phyloP scores from a whole-genome alignment of 2,329 filamentous ascomycete species.

The Exutisphaerella laricina region DNA sequence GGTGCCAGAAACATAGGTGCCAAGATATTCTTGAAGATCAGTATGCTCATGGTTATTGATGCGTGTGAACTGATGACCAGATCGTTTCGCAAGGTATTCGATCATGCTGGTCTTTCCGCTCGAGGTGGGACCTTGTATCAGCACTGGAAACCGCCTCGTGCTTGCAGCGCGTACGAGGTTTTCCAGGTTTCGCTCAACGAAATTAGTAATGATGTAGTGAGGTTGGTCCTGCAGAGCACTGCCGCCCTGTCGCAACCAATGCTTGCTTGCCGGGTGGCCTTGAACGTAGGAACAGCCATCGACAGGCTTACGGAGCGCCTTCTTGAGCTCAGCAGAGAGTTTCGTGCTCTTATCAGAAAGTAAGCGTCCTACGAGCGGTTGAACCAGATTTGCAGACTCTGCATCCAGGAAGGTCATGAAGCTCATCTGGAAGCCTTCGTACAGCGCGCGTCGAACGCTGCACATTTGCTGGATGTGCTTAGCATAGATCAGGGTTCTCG shows the following conservation, averaged over 20 bases:
- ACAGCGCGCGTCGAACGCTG: slow-evolving; percentile 76
- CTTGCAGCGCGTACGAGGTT: slow-evolving; percentile 92
- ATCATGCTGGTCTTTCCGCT: slow-evolving; percentile 99
- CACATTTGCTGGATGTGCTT: slow-evolving; percentile 78
- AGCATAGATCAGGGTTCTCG: slow-evolving; percentile 82
- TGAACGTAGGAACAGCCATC: slow-evolving; percentile 75
- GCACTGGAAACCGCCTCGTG: slow-evolving; percentile 82
- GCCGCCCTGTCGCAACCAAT: slow-evolving; percentile 74
- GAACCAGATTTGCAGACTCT: slow-evolving; percentile 71
- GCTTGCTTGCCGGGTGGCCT: slow-evolving; percentile 31
- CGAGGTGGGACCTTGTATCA: slow-evolving; percentile 95
- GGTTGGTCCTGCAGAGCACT: slow-evolving; percentile 62
- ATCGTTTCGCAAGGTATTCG: slow-evolving; percentile 93
- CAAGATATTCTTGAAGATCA: slow-evolving; percentile 94
- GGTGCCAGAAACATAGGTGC: slow-evolving; percentile 80
- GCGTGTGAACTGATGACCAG: slow-evolving; percentile 91
- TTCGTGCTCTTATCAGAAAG: slow-evolving; percentile 67
- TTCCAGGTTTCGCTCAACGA: slow-evolving; percentile 88
- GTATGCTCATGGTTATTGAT: slow-evolving; percentile 99
- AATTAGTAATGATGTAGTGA: slow-evolving; percentile 95
- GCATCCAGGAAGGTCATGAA: slow-evolving; percentile 85
- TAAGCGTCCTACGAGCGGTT: slow-evolving; percentile 74
- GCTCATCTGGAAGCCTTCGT: slow-evolving; percentile 96
- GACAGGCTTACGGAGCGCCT: slow-evolving; percentile 68
- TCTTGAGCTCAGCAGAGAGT: slow-evolving; percentile 66